Base-by-base conservation (phyloP, 2,329 filamentous ascomycete genomes). In the Sarocladium strictum region DNA sequence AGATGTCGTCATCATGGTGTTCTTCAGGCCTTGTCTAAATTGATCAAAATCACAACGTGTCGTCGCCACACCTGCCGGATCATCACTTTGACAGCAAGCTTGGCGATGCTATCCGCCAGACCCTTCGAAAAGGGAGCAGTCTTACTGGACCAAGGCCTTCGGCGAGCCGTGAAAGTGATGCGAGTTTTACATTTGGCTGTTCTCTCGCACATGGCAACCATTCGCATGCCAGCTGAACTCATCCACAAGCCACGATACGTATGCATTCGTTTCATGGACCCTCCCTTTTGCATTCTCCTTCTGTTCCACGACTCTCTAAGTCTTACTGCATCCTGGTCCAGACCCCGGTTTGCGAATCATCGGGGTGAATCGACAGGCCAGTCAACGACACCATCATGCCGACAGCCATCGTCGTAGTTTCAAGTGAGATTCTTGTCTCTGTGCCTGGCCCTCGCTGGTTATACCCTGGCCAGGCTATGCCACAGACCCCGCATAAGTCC, bases 201-300 rank as follows among this genome's bases (percentile, higher is more conserved):
- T 11, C 14, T 21, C 38, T 43, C 17, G 26, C 47, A 51, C 47
- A 51, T 51, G 47, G 43, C 43, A 49, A 51, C 27, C 27, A 33
- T 51, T 35, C 27, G 27, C 47, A 35, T 51, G 27, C 47, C 47
- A 51, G 29, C 47, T 51, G 47, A 51, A 51, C 14, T 35, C 27
- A 17, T 14, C 24, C 43, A 29, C 43, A 23, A 29, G 23, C 43
- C 7, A 47, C 29, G 43, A 29, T 10, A 35, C 27, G 47, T 23
- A 15, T 21, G 27, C 27, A 35, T n/a, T 29, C 15, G 12, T 15
- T 4, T 35, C 27, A 11, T 17, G n/a, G n/a, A n/a, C 19, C 27
- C 17, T 17, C 17, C 47, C n/a, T 17, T 21, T 51, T 29, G 35
- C 26, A 14, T 23, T 35, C 24, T 12, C 10, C 2, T 33, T 12